Base-by-base conservation (phyloP, 2,329 filamentous ascomycete genomes). In the Fusarium sambucinum region DNA sequence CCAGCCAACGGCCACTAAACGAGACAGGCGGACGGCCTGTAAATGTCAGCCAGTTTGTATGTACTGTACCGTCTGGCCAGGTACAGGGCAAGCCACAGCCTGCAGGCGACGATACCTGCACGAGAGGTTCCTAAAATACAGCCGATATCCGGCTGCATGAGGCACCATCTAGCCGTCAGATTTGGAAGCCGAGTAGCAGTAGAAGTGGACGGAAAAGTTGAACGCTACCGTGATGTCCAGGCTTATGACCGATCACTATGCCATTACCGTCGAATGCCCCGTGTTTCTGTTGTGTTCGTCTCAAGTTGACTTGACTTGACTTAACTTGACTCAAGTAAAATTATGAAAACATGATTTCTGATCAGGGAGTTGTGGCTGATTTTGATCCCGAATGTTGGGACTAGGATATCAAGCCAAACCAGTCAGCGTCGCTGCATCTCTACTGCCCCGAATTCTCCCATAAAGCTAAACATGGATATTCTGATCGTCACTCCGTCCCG, bases 1-100 rank as follows among this genome's bases (percentile, higher is more conserved):
- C 68, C 44, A 52, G 64, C 57, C 67, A 74, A 74, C 72, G 72
- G 72, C 69, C 69, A 56, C 72, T 74, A 74, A 60, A 63, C 57
- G 37, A 56, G 51, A 45, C 42, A 25, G 47, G 35, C 27, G 50
- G 50, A 55, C 19, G 37, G 37, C 27, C 25, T 52, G 21, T n/a
- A 55, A 27, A 45, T 65, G 60, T 38, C 60, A 65, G 54, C 44
- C 17, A 51, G 33, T 51, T 40, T 51, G 46, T 27, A 51, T n/a
- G 35, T 66, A 71, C 68, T 57, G 57, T 55, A 73, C 70, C 51
- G 57, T 52, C 50, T 59, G 53, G 41, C 48, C 45, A 71, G 60
- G 72, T 72, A 70, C 62, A 63, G 50, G 23, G 29, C 54, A 59
- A 38, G 52, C 63, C 59, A 58, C 62, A 40, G 41, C 44, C 46